Evolutionary conservation across 2,329 filamentous ascomycete species (phyloP).

Genomic region (Pseudocercospora fuligena): DNA sequence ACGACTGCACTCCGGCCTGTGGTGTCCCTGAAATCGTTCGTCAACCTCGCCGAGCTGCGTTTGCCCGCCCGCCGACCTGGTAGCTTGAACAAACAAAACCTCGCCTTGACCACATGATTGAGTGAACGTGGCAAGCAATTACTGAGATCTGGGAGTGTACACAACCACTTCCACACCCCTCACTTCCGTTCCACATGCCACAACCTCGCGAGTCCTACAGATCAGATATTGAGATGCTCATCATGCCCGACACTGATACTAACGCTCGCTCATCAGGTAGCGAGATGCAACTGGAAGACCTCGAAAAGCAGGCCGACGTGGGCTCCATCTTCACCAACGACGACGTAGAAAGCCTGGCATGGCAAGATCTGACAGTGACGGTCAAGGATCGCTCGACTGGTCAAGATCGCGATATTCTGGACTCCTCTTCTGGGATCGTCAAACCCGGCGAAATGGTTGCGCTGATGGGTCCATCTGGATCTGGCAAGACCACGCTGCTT

Average conservation of each 20-base stretch:
- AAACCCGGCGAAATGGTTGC: constrained; percentile 71
- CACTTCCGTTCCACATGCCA: constrained; percentile 20
- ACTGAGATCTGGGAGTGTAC: constrained; percentile 10
- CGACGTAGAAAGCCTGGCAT: constrained; percentile 64
- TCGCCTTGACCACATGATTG: constrained; percentile 14
- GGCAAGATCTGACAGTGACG: constrained; percentile 67
- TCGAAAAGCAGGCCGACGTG: constrained; percentile 26
- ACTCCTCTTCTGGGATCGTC: constrained; percentile 27
- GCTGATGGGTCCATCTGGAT: constrained; percentile 72
- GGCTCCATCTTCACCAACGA: constrained; percentile 57
- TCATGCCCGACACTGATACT: constrained; percentile 25
- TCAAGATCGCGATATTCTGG: constrained; percentile 49
- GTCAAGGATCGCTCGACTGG: constrained; percentile 71
- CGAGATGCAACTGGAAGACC: constrained; percentile 22
- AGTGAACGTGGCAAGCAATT: constrained; percentile 9
- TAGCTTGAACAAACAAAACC: constrained; percentile 9
- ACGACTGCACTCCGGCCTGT: constrained; percentile 10
- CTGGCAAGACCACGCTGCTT: constrained; percentile 81
- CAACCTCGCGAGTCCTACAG: constrained; percentile 22
- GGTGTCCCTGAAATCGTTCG: constrained; percentile 7
- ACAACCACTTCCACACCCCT: constrained; percentile 7
- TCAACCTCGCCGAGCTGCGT: constrained; percentile 20
- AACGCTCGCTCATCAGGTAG: constrained; percentile 12
- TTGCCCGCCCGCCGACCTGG: constrained; percentile 11
- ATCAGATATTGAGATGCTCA: constrained; percentile 31